phyloP scores from a whole-genome alignment of 768 basidiomycete genomes.

The Psilocybe cubensis region DNA sequence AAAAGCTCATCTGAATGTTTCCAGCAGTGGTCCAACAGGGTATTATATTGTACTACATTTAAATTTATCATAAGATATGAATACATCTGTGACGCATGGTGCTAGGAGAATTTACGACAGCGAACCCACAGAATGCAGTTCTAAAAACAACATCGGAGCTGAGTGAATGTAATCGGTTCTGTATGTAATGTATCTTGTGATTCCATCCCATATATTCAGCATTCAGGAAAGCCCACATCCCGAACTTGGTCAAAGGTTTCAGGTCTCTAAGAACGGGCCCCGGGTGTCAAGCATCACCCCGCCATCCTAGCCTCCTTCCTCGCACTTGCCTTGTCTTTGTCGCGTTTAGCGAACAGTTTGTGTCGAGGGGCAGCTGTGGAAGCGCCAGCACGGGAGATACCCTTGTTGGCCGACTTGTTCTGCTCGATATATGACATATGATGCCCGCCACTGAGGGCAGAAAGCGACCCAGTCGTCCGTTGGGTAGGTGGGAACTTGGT shows the following conservation, averaged over 20 bases:
- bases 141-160: background rate
- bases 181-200: background rate
- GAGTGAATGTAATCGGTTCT: background rate
- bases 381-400: slow-evolving; percentile 54
- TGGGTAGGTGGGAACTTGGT: slow-evolving; percentile 68
- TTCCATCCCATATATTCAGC: background rate
- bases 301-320: slow-evolving; percentile 44
- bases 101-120: background rate
- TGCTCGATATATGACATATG: slow-evolving; percentile 94
- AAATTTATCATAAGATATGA: background rate
- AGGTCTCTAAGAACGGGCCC: background rate
- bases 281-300: background rate
- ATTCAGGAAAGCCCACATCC: background rate
- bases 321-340: slow-evolving; percentile 68
- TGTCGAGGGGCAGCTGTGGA: slow-evolving; percentile 56
- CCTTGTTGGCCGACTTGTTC: slow-evolving; percentile 90
- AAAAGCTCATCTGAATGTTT: background rate
- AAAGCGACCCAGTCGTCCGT: slow-evolving; percentile 80
- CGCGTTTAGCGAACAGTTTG: slow-evolving; percentile 83
- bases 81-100: background rate
- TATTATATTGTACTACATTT: background rate
- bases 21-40: background rate
- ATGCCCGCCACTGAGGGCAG: slow-evolving; percentile 84
- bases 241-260: background rate
- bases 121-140: background rate